phyloP scores from a whole-genome alignment of 1,284 basidiomycete genomes.

The Tilletia setariae region DNA sequence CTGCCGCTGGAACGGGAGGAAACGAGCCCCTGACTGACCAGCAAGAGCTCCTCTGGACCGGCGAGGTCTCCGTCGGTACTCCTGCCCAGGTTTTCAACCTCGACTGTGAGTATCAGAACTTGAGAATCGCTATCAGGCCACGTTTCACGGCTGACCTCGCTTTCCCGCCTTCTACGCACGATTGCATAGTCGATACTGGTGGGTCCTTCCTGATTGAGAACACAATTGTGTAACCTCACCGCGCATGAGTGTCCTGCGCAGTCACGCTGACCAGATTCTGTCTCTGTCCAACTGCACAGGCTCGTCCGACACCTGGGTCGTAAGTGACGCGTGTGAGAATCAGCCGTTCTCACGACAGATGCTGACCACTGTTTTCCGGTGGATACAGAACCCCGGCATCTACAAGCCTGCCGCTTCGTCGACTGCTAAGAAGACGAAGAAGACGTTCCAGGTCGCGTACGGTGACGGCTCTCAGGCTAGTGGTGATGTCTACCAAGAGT shows the following conservation, averaged over 20 bases:
- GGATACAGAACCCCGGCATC: slow-evolving; percentile 7
- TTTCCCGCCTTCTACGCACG: neutral
- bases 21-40: slow-evolving; percentile 14
- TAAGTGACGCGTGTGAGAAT: neutral
- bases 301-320: slow-evolving; percentile 6
- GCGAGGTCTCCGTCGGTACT: slow-evolving; percentile 12
- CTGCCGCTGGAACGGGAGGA: neutral
- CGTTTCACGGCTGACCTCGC: neutral
- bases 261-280: too few relatives aligned
- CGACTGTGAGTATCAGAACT: slow-evolving; percentile 6
- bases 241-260: too few relatives aligned
- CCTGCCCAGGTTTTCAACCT: slow-evolving; percentile 15
- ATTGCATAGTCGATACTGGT: too few relatives aligned
- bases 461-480: slow-evolving; percentile 18
- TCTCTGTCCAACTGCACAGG: neutral
- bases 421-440: slow-evolving; percentile 15
- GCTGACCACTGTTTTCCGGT: neutral
- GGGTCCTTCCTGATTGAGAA: too few relatives aligned
- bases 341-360: neutral
- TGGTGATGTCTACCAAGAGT: slow-evolving; percentile 19
- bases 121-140: neutral
- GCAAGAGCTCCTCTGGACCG: slow-evolving; percentile 17
- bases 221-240: too few relatives aligned
- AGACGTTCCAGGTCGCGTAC: slow-evolving; percentile 19
- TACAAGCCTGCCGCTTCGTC: slow-evolving; percentile 18